Conservation (phyloP, 2,329 filamentous ascomycete species). For the Aspergillus arachidicola region DNA sequence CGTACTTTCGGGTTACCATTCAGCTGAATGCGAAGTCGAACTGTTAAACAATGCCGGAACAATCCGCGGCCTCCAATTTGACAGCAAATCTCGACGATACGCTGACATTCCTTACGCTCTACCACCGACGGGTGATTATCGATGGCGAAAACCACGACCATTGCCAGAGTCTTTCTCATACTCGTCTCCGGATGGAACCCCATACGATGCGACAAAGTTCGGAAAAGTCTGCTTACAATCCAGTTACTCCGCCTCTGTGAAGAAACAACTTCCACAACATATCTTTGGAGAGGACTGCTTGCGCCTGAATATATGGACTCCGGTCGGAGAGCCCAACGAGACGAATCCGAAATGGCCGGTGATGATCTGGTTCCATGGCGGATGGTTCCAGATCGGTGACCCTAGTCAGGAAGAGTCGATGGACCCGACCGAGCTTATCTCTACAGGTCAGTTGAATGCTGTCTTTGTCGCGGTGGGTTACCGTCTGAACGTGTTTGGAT, state of each 20-base stretch:
- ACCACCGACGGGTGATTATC: constrained; percentile 39
- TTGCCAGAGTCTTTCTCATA: constrained; percentile 36
- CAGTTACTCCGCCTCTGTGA: constrained; percentile 27
- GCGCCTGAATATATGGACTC: constrained; percentile 54
- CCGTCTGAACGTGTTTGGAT: constrained; percentile 53
- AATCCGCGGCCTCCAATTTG: constrained; percentile 23
- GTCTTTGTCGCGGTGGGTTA: constrained; percentile 53
- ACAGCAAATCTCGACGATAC: constrained; percentile 31
- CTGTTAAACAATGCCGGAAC: constrained; percentile 1
- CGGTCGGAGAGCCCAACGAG: constrained; percentile 27
- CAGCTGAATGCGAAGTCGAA: constrained; percentile 11
- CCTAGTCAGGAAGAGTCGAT: constrained; percentile 46
- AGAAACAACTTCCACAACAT: constrained; percentile 21
- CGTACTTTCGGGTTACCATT: constrained; percentile 14
- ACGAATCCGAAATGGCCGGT: constrained; percentile 32
- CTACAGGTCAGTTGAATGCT: constrained; percentile 35
- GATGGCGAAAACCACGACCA: constrained; percentile 44
- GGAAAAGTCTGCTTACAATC: constrained; percentile 46
- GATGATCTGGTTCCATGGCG: constrained; percentile 43
- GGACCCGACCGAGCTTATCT: constrained; percentile 48
- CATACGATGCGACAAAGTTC: constrained; percentile 44
- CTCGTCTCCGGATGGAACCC: constrained; percentile 18
- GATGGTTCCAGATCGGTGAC: constrained; percentile 53
- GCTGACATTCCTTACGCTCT: constrained; percentile 44
- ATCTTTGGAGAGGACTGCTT: constrained; percentile 52